Base-by-base conservation (phyloP, 2,329 filamentous ascomycete species). In the Aaosphaeria arxii region DNA sequence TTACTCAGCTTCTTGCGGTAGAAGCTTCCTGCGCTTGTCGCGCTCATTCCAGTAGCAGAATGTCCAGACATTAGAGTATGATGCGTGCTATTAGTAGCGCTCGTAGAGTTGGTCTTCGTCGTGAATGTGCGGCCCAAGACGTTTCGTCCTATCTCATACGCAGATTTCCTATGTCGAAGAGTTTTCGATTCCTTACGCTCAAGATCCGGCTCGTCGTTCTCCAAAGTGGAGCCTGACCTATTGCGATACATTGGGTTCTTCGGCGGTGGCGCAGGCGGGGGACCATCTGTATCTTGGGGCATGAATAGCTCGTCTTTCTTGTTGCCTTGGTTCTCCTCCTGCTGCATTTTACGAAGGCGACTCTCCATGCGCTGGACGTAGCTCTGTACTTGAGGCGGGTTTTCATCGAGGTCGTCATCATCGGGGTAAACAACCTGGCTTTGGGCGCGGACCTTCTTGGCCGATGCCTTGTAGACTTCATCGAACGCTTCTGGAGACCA, bases 281-380 rank as follows among this genome's bases (percentile, higher is more conserved):
- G 74, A 38, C 77, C 75, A 40, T 53, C 60, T 11, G 56, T 17
- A 42, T 66, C 64, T 24, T 55, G 48, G 4, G 75, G 77, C 11
- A 74, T 70, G 53, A 76, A 81, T 39, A 83, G 74, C 44, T 83
- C 79, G 45, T 75, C 73, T 13, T 67, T 65, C 30, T 70, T 67
- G 13, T 67, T 64, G 31, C 46, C 54, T 36, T n/a, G 33, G 33
- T 48, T 65, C 54, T 59, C 62, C 42, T 66, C 74, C 43, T 77
- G 74, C 51, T 91, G 87, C 76, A 90, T 83, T 52, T 82, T 83
- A 43, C 84, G 81, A 38, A 96, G 73, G 33, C 89, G 84, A 55
- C 82, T 87, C 66, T 97, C 92, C 91, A 97, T 96, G 43, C 91
- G 83, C 61, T 94, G 84, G 4, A 95, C 90, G 61, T 96, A 96